These are phyloP conservation scores for Debaryomycetaceae sp. DNA, from an alignment of 1,139 yeast genomes.

Conservation along the genomic window DNA sequence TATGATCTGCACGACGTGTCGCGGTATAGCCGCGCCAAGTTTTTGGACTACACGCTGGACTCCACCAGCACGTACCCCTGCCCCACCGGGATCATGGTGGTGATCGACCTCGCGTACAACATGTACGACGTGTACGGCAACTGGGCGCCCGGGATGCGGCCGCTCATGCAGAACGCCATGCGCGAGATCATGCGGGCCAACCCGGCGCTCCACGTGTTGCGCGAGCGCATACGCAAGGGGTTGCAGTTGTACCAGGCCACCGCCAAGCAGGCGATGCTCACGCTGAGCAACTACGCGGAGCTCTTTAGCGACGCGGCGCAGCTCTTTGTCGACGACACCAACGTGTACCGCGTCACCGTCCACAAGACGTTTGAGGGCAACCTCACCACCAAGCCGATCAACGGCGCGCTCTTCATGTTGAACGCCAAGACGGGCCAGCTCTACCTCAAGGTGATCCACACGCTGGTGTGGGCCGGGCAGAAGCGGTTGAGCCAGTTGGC, in stretches of 20 bases:
- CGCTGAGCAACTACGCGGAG: slow-evolving; percentile 87
- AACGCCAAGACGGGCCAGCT: slow-evolving; percentile 90
- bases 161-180: slow-evolving; percentile 88
- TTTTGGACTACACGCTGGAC: slow-evolving; percentile 88
- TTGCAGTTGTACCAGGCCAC: slow-evolving; percentile 90
- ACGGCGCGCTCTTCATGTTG: slow-evolving; percentile 87
- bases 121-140: slow-evolving; percentile 96
- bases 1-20: slow-evolving; percentile 97
- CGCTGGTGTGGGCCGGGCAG: slow-evolving; percentile 97
- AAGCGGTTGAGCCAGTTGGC: slow-evolving; percentile 90
- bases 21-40: slow-evolving; percentile 89
- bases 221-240: slow-evolving; percentile 94
- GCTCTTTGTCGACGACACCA: slow-evolving; percentile 85
- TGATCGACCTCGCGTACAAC: slow-evolving; percentile 90
- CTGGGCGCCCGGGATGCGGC: slow-evolving; percentile 95
- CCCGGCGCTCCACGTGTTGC: slow-evolving; percentile 85
- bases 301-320: slow-evolving; percentile 80
- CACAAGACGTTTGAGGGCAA: slow-evolving; percentile 94
- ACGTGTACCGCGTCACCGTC: slow-evolving; percentile 90
- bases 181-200: slow-evolving; percentile 90
- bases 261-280: slow-evolving; percentile 87
- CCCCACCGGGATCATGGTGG: slow-evolving; percentile 87
- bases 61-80: slow-evolving; percentile 84
- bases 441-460: slow-evolving; percentile 83
- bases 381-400: slow-evolving; percentile 85